phyloP scores from a whole-genome alignment of 352 stramenopile genomes.

The Pythium pyrilobum region DNA sequence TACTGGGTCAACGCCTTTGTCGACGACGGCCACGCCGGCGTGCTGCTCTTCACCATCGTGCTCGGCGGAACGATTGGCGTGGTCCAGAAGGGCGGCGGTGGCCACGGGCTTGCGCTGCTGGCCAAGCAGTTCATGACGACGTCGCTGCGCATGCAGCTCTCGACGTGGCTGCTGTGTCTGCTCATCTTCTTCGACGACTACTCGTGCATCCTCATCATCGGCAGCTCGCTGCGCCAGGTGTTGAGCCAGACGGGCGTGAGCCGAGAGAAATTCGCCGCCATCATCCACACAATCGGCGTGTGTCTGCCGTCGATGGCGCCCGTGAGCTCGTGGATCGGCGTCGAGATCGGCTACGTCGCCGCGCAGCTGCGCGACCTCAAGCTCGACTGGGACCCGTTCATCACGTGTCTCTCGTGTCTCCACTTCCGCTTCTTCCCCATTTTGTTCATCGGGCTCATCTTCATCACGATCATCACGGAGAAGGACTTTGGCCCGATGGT shows the following conservation, averaged over 20 bases:
- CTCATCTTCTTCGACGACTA: conserved; percentile 93
- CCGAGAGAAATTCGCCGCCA: conserved; percentile 85
- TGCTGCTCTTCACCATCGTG: conserved; percentile 88
- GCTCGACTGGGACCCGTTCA: conserved; percentile 84
- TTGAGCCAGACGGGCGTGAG: conserved; percentile 79
- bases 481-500: conserved; percentile 87
- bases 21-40: conserved; percentile 74
- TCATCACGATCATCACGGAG: conserved; percentile 88
- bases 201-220: conserved; percentile 89
- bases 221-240: conserved; percentile 80
- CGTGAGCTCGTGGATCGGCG: conserved; percentile 87
- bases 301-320: conserved; percentile 86
- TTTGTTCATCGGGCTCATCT: conserved; percentile 86
- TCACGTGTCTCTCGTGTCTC: conserved; percentile 78
- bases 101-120: conserved; percentile 73
- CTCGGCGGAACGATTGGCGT: conserved; percentile 85
- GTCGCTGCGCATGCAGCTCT: conserved; percentile 77
- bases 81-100: conserved; percentile 85
- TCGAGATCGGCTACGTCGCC: conserved; percentile 86
- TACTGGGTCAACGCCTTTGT: conserved; percentile 86
- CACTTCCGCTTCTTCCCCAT: conserved; percentile 88
- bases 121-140: conserved; percentile 82
- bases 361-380: conserved; percentile 69
- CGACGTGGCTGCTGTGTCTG: conserved; percentile 76
- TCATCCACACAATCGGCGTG: conserved; percentile 87